Conservation (phyloP, 306 rosid species). For the Parietaria judaica region DNA sequence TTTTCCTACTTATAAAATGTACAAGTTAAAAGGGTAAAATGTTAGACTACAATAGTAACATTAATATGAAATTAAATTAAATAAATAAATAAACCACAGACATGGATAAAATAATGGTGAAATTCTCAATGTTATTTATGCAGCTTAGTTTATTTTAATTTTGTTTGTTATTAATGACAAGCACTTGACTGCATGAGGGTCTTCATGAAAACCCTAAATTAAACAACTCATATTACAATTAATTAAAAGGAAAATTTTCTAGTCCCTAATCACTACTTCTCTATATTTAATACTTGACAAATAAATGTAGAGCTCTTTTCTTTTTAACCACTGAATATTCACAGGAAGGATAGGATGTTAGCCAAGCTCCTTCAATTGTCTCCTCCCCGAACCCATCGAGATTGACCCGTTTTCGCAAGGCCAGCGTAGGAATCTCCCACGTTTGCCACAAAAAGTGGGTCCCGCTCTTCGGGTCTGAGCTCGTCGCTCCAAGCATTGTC, state of each 20-base stretch:
- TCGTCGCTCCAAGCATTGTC: conserved; percentile 21
- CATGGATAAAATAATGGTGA: too few species aligned
- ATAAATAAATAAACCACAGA: too few species aligned
- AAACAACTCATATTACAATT: neutral
- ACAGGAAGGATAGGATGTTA: conserved; percentile 13
- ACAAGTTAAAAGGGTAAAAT: too few species aligned
- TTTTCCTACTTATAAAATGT: too few species aligned
- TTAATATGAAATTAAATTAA: too few species aligned
- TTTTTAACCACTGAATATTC: neutral
- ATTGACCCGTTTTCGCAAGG: conserved; percentile 48
- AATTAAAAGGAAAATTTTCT: neutral
- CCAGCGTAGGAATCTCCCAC: conserved; percentile 86
- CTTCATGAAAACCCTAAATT: neutral
- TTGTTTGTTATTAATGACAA: too few species aligned
- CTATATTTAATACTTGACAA: too few species aligned
- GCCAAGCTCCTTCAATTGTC: conserved; percentile 30
- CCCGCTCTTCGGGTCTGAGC: conserved; percentile 55
- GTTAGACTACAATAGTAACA: too few species aligned
- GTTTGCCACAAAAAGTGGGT: conserved; percentile 91
- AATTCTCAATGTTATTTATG: too few species aligned
- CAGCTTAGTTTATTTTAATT: too few species aligned
- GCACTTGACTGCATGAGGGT: neutral
- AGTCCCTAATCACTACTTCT: neutral
- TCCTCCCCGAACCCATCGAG: conserved; percentile 59
- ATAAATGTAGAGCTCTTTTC: neutral